Base-by-base conservation (phyloP, 345 rosid species). In the Pugionium dolabratum region DNA sequence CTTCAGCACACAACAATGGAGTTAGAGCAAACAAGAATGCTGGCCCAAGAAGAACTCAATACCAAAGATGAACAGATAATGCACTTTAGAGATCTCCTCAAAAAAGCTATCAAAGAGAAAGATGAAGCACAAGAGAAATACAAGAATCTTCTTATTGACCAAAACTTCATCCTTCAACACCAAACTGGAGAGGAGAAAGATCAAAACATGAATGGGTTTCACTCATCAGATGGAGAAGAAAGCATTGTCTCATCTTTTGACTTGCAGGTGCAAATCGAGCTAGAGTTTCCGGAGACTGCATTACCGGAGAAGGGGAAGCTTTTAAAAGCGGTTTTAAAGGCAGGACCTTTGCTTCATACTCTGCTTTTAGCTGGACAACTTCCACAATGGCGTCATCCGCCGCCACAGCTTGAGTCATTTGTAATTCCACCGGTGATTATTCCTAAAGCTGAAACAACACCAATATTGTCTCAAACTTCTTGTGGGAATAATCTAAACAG, bases 321-420 rank as follows among this genome's bases (percentile, higher is more conserved):
- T 81, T 79, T 94, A 63, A 89, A 90, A 67, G 95, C 99, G n/a
- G 97, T 94, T 25, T 83, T 90, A 88, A 83, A 87, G 69, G 97
- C 97, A 8, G 96, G 97, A 9, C 96, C 97, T 4, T 78, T 94
- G 36, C 79, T 94, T 60, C 89, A 90, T 52, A 94, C 97, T n/a
- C 85, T 94, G 25, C 91, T 94, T 30, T 66, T 94, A 33, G 99
- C 96, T 4, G 99, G 97, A 25, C 93, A 90, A 33, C 83, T 94
- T 45, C 99, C 99, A 54, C 95, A 94, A 72, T 94, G 99, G 99
- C 87, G 86, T 63, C 95, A 90, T 76, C 99, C 99, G 0, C 99
- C 99, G 0, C 99, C 99, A 6, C 89, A 92, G 3, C 89, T 86
- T 0, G 93, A 85, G 11, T 83, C 95, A 52, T 88, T 89, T 67